These are phyloP conservation scores for Desmodesmus armatus DNA, from an alignment of 139 green algal species.

Conservation along the genomic window DNA sequence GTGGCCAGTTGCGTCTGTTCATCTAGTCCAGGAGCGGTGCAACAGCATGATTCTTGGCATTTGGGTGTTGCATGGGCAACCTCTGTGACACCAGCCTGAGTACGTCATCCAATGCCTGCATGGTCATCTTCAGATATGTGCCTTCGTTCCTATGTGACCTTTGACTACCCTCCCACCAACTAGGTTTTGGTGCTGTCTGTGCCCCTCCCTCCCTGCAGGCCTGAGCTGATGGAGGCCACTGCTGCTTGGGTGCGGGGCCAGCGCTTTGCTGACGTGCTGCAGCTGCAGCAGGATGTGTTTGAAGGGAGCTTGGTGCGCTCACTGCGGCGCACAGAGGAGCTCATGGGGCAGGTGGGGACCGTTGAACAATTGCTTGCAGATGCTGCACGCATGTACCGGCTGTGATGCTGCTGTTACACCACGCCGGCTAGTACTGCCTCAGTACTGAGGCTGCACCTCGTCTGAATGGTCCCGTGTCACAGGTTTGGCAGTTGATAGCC, in stretches of 20 bases:
- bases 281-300: conserved; percentile 69
- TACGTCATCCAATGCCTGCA: neutral
- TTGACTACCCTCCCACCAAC: too few species aligned
- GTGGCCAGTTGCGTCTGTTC: neutral
- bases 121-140: too few species aligned
- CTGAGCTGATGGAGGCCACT: conserved; percentile 80
- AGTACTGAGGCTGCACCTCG: neutral
- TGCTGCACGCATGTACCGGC: neutral
- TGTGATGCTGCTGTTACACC: neutral
- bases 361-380: neutral
- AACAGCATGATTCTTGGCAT: neutral
- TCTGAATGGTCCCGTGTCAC: neutral
- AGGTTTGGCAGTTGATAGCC: too few species aligned
- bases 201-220: too few species aligned
- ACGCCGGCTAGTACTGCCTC: neutral
- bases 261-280: conserved; percentile 71
- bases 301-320: conserved; percentile 85
- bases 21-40: neutral
- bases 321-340: conserved; percentile 83
- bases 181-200: too few species aligned
- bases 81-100: neutral
- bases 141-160: too few species aligned
- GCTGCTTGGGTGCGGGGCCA: conserved; percentile 73
- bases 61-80: neutral
- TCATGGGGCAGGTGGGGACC: conserved; percentile 76